These are phyloP conservation scores for Coemansia sp. DNA, from an alignment of 192 early-diverging fungal genomes.

Conservation along the genomic window DNA sequence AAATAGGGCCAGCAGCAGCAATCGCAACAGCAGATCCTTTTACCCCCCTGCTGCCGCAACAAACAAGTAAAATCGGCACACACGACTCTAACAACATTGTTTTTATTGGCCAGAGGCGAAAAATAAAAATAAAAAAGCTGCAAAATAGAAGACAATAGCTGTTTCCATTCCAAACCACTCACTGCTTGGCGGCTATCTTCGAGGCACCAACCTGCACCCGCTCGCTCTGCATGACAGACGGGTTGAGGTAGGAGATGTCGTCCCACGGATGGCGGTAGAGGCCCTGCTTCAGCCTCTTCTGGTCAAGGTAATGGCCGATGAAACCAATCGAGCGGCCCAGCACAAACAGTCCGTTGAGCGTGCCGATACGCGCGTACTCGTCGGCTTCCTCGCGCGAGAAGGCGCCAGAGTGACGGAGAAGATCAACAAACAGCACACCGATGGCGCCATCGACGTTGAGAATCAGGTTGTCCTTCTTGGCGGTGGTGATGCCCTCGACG, in stretches of 20 bases:
- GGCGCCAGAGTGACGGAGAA: slow-evolving; percentile 87
- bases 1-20: background rate
- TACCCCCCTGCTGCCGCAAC: background rate
- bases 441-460: slow-evolving; percentile 94
- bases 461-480: slow-evolving; percentile 98
- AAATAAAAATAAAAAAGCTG: background rate
- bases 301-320: slow-evolving; percentile 97
- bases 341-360: slow-evolving; percentile 96
- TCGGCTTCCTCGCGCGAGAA: slow-evolving; percentile 94
- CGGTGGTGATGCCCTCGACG: slow-evolving; percentile 93
- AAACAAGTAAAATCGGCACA: background rate
- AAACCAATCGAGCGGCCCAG: slow-evolving; percentile 94
- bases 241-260: slow-evolving; percentile 86
- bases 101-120: background rate
- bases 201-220: slow-evolving; percentile 53
- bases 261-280: slow-evolving; percentile 98
- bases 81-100: background rate
- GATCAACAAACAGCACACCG: slow-evolving; percentile 93
- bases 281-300: slow-evolving; percentile 97
- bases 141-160: background rate
- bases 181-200: slow-evolving; percentile 45
- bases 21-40: no score
- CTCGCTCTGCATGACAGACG: slow-evolving; percentile 39
- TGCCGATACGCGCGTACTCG: slow-evolving; percentile 93
- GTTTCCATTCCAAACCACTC: no score